Percentiles rank a stretch among this genome's conserved stretches.
These are phyloP conservation scores for Davidsoniella eucalypti DNA, from an alignment of 2,329 filamentous ascomycete genomes.

Conservation along the genomic window DNA sequence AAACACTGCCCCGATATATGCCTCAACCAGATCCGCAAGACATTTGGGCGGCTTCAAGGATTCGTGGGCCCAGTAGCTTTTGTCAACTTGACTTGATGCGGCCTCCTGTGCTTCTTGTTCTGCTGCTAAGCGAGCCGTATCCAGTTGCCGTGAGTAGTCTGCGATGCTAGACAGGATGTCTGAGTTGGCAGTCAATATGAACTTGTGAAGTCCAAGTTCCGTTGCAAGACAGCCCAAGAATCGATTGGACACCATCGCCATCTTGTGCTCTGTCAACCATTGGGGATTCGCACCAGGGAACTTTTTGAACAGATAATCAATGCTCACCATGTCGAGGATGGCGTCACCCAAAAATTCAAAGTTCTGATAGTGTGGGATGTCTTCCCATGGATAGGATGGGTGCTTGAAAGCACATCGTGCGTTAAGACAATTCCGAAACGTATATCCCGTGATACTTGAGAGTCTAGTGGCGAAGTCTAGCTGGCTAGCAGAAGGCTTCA, in stretches of 20 bases:
- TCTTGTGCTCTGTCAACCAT: constrained; percentile 97
- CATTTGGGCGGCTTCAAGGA: constrained; percentile 51
- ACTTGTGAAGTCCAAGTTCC: constrained; percentile 57
- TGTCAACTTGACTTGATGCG: constrained; percentile 26
- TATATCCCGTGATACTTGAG: constrained; percentile 36
- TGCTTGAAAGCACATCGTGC: constrained; percentile 78
- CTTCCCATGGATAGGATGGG: constrained; percentile 60
- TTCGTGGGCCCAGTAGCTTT: constrained; percentile 51
- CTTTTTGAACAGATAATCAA: constrained; percentile 63
- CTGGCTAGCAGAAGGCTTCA: constrained; percentile 46
- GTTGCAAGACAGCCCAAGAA: constrained; percentile 76
- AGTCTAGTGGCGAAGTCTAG: constrained; percentile 50
- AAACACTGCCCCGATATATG: constrained; percentile 79
- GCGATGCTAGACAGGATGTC: constrained; percentile 16
- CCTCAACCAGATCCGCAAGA: constrained; percentile 75
- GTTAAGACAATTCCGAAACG: constrained; percentile 59
- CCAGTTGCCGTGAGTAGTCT: constrained; percentile 17
- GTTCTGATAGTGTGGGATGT: constrained; percentile 76
- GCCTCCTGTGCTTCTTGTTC: constrained; percentile 20
- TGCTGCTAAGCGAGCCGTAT: constrained; percentile 19
- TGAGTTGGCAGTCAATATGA: constrained; percentile 42
- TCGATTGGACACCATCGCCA: constrained; percentile 97
- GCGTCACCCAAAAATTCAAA: constrained; percentile 87
- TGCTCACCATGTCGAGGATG: constrained; percentile 68
- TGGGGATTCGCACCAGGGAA: constrained; percentile 75